Conservation (phyloP, 2,329 filamentous ascomycete genomes). For the Beauveria pseudobassiana region DNA sequence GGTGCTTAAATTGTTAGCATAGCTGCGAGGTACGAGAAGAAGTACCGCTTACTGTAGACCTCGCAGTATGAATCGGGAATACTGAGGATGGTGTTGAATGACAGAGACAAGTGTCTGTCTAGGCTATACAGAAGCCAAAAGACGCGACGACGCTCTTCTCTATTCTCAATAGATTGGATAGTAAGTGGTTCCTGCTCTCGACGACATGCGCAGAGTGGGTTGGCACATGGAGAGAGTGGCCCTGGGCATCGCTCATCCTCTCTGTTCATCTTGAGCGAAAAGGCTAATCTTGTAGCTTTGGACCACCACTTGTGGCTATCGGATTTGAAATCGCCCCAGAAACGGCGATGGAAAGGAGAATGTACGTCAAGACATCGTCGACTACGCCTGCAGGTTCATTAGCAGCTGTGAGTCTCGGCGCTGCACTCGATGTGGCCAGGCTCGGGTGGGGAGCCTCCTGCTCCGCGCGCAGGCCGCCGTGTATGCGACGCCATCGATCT, state of each 20-base stretch:
- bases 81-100: constrained; percentile 35
- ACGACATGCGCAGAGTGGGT: constrained; percentile 25
- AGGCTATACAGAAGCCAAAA: constrained; percentile 42
- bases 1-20: constrained; percentile 20
- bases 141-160: constrained; percentile 37
- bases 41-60: constrained; percentile 24
- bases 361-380: constrained; percentile 38
- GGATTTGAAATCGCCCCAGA: constrained; percentile 42
- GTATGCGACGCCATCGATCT: constrained; percentile 29
- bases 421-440: constrained; percentile 16
- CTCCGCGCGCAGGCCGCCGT: constrained; percentile 27
- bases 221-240: constrained; percentile 22
- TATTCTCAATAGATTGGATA: constrained; percentile 29
- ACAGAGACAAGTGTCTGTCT: constrained; percentile 39
- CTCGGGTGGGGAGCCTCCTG: constrained; percentile 22
- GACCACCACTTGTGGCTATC: constrained; percentile 42
- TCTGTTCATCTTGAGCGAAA: constrained; percentile 29
- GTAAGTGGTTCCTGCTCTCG: constrained; percentile 21
- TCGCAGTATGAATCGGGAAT: constrained; percentile 40
- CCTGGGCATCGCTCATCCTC: constrained; percentile 29
- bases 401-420: constrained; percentile 24
- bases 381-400: constrained; percentile 28
- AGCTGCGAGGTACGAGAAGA: accelerated
- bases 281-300: constrained; percentile 32
- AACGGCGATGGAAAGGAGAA: constrained; percentile 36